Evolutionary conservation across 257 asterid genomes (phyloP).

Genomic region (Plantago ovata): DNA sequence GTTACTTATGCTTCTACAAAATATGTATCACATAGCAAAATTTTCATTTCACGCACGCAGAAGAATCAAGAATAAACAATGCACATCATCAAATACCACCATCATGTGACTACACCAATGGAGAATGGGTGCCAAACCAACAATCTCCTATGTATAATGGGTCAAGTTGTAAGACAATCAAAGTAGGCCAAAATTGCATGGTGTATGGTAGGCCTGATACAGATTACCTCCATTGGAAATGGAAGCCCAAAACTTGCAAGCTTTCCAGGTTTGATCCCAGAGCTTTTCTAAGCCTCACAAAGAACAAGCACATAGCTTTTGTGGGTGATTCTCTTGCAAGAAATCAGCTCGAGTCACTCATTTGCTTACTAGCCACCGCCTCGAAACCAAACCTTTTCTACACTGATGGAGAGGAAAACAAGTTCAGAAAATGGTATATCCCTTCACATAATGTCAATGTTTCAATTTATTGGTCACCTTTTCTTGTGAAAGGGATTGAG

Average conservation of each 20-base stretch:
- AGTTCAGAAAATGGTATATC: slow-evolving; percentile 63
- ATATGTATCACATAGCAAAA: too few relatives aligned
- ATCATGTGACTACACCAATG: slow-evolving; percentile 61
- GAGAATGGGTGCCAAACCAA: slow-evolving; percentile 47
- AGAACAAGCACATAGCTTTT: slow-evolving; percentile 64
- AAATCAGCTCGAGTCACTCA: slow-evolving; percentile 72
- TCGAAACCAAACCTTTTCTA: slow-evolving; percentile 47
- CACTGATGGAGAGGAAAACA: slow-evolving; percentile 46
- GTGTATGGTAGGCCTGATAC: slow-evolving; percentile 58
- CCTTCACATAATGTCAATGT: slow-evolving; percentile 39
- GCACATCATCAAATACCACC: not conserved
- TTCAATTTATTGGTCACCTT: slow-evolving; percentile 83
- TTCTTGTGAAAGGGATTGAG: slow-evolving; percentile 64
- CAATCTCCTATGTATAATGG: slow-evolving; percentile 59
- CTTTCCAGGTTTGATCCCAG: slow-evolving; percentile 60
- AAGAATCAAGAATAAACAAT: slow-evolving; percentile 2
- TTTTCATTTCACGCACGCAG: slow-evolving; percentile 24
- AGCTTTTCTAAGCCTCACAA: slow-evolving; percentile 42
- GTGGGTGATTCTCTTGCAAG: slow-evolving; percentile 88
- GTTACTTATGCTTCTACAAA: too few relatives aligned
- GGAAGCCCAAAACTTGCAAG: slow-evolving; percentile 64
- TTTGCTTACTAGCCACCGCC: slow-evolving; percentile 51
- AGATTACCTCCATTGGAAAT: slow-evolving; percentile 62
- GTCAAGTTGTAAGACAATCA: slow-evolving; percentile 58
- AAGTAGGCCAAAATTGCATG: slow-evolving; percentile 68